Evolutionary conservation across 805 yeast genomes (phyloP), one percentile per base, ranked within the genome.

Genomic region (Maudiozyma saulgeensis): DNA sequence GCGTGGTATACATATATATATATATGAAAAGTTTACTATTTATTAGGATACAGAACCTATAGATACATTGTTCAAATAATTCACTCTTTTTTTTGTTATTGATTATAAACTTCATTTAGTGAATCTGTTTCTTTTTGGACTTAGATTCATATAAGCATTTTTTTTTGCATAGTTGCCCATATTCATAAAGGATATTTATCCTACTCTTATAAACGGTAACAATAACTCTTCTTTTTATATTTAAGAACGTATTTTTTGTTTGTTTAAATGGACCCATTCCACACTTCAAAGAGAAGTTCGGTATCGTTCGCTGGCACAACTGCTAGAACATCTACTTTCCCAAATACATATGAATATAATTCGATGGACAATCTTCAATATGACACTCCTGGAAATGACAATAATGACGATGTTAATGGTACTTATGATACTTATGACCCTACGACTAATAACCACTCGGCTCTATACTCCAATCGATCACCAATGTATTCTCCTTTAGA

Each of bases 401-500:
- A 35, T 43, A 44, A 43, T 45, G 51, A 51, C 39, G 42, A 45
- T 26, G 47, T 35, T 50, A 57, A 48, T 21, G 41, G 31, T 41
- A 31, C 19, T 19, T 37, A 41, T 43, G 49, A 41, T 31, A 47
- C 52, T 13, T 42, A 34, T 38, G 45, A 45, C 47, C 41, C 26
- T 45, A 28, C 46, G 38, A 45, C 32, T 45, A 43, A 39, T 44
- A 42, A 28, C 28, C 2, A 47, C 32, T 25, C 49, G 12, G 16
- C 43, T 8, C 43, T 26, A 41, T 40, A 45, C 39, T 11, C 41
- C 34, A 41, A 53, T 13, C 50, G 62, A 31, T 61, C 65, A 5
- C 64, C 65, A 12, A 57, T 61, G 63, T 62, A 61, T 49, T 62
- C 66, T 8, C 65, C 66, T 4, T 47, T 62, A 43, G 61, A 60